phyloP scores from a whole-genome alignment of 495 filamentous ascomycete genomes.

The Aspergillus nanangensis region DNA sequence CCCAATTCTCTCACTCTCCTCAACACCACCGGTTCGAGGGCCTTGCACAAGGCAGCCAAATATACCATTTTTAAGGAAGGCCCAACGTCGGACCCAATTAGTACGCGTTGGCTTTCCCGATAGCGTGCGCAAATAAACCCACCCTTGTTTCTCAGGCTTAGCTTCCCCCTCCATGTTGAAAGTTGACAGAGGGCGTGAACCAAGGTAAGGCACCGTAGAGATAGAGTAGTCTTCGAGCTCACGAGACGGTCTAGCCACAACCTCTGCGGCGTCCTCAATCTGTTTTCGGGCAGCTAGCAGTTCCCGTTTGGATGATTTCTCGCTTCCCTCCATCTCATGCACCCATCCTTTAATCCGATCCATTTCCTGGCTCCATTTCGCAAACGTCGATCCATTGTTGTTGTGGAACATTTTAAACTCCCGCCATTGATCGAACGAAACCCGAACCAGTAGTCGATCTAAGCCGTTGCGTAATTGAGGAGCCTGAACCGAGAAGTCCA shows the following conservation, averaged over 20 bases:
- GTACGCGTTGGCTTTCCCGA: slow-evolving; percentile 86
- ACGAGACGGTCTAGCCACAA: slow-evolving; percentile 69
- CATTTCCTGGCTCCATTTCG: slow-evolving; percentile 69
- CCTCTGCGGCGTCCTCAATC: slow-evolving; percentile 74
- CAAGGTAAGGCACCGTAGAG: slow-evolving; percentile 80
- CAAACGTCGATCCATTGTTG: slow-evolving; percentile 49
- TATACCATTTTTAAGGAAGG: slow-evolving; percentile 89
- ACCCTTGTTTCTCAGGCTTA: slow-evolving; percentile 81
- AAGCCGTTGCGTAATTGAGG: slow-evolving; percentile 76
- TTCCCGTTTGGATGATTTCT: slow-evolving; percentile 73
- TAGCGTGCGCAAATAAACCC: slow-evolving; percentile 79
- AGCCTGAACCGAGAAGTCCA: slow-evolving; percentile 87
- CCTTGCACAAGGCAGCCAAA: slow-evolving; percentile 95
- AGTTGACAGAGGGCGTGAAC: slow-evolving; percentile 63
- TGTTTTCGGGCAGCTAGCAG: slow-evolving; percentile 72
- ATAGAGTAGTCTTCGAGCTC: slow-evolving; percentile 91
- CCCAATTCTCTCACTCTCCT: slow-evolving; percentile 94
- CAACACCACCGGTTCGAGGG: slow-evolving; percentile 74
- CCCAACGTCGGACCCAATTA: slow-evolving; percentile 87
- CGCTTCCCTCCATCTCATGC: slow-evolving; percentile 83
- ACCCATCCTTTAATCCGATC: slow-evolving; percentile 89
- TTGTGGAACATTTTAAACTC: slow-evolving; percentile 70
- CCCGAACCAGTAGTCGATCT: slow-evolving; percentile 77
- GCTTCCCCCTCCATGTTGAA: slow-evolving; percentile 35
- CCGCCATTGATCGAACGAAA: slow-evolving; percentile 82